These are phyloP conservation scores for Mesotaenium endlicherianum DNA, from an alignment of 139 green algal genomes.

Conservation along the genomic window DNA sequence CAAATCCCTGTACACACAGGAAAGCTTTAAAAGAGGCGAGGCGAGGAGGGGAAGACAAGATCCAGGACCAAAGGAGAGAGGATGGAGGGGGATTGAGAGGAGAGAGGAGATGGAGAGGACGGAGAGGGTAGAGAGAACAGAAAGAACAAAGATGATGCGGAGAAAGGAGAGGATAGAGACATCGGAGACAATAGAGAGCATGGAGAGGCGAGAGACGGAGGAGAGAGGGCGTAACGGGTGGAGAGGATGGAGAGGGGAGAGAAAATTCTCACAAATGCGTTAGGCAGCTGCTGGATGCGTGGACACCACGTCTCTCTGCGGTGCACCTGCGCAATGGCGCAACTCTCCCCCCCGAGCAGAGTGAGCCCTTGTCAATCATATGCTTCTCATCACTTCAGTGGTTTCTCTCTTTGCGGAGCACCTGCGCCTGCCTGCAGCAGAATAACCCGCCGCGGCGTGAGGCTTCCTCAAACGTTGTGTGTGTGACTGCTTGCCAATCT, in stretches of 20 bases:
- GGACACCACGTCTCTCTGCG: slow-evolving; percentile 18
- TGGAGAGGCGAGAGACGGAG: not conserved
- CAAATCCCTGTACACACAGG: no score
- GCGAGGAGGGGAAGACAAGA: no score
- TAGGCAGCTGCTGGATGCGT: not conserved
- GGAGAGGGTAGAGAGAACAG: not conserved
- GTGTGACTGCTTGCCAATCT: no score
- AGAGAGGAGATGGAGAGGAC: not conserved
- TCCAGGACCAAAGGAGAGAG: no score
- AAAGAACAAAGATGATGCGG: not conserved
- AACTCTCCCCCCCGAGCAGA: not conserved
- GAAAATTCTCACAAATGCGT: not conserved
- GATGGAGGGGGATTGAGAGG: not conserved
- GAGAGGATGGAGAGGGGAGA: slow-evolving; percentile 15
- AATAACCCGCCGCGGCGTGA: not conserved
- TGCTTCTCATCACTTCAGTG: not conserved
- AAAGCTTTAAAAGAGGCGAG: no score
- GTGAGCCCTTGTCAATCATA: not conserved
- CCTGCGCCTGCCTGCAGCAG: not conserved
- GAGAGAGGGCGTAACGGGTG: not conserved
- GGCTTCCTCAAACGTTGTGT: no score
- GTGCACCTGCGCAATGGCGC: not conserved
- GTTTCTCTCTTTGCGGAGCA: not conserved
- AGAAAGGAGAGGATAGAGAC: not conserved
- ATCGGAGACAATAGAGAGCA: not conserved